Percentiles rank a stretch among this genome's conserved stretches.
Evolutionary conservation across 2,329 filamentous ascomycete species (phyloP).

Genomic region (Xylaria sp.): DNA sequence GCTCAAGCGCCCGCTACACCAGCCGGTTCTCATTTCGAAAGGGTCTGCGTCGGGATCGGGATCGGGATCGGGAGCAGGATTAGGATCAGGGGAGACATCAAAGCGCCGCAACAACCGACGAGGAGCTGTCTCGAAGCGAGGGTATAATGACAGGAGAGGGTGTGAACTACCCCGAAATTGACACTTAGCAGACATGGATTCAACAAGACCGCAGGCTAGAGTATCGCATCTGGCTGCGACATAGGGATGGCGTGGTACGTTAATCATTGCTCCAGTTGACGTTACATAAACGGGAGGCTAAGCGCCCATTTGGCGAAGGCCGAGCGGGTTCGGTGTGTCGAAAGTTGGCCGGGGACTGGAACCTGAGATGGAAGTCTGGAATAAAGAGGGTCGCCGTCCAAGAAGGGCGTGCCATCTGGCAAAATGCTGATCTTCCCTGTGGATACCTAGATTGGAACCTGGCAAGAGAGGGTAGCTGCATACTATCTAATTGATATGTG

Average conservation of each 20-base stretch:
- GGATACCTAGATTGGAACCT: slow-evolving; percentile 51
- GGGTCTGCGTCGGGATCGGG: slow-evolving; percentile 42
- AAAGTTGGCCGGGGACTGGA: slow-evolving; percentile 43
- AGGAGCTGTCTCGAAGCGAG: slow-evolving; percentile 45
- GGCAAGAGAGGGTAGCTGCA: slow-evolving; percentile 51
- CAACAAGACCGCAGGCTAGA: slow-evolving; percentile 35
- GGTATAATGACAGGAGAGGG: slow-evolving; percentile 49
- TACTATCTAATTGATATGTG: slow-evolving; percentile 39
- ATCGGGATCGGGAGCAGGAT: slow-evolving; percentile 34
- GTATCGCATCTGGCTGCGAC: slow-evolving; percentile 36
- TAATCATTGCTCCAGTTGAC: slow-evolving; percentile 33
- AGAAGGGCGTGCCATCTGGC: slow-evolving; percentile 61
- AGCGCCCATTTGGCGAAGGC: slow-evolving; percentile 41
- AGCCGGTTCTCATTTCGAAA: slow-evolving; percentile 63
- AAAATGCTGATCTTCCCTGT: slow-evolving; percentile 52
- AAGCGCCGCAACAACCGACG: slow-evolving; percentile 52
- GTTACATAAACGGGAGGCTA: slow-evolving; percentile 39
- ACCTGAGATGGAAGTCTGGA: slow-evolving; percentile 46
- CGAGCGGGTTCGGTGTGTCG: slow-evolving; percentile 41
- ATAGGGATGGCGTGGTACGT: slow-evolving; percentile 39
- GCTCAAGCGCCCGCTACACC: slow-evolving; percentile 67
- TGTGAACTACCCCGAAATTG: slow-evolving; percentile 46
- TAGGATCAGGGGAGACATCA: slow-evolving; percentile 50
- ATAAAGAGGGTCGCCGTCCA: slow-evolving; percentile 53
- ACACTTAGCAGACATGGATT: slow-evolving; percentile 34